These are phyloP conservation scores for Cladophialophora chaetospira DNA, from an alignment of 2,329 filamentous ascomycete genomes.

Conservation along the genomic window DNA sequence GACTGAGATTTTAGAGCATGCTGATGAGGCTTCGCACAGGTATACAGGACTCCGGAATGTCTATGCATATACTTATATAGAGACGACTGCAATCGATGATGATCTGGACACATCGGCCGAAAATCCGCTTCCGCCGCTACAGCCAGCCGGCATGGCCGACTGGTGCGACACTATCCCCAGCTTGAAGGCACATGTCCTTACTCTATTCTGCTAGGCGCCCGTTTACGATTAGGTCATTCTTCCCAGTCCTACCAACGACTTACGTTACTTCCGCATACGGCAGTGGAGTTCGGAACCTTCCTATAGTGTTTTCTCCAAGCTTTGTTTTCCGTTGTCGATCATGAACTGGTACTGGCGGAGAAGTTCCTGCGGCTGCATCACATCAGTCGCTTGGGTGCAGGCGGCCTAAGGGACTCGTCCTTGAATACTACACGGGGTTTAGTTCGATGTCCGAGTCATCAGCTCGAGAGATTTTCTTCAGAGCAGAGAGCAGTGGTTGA, in stretches of 20 bases:
- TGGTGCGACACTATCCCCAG: too few species aligned
- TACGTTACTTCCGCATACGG: too few species aligned
- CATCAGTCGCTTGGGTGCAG: not conserved
- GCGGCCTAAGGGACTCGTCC: not conserved
- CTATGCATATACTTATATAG: not conserved
- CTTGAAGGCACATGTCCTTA: too few species aligned
- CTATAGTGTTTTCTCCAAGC: too few species aligned
- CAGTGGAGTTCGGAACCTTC: too few species aligned
- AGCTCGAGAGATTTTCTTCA: not conserved
- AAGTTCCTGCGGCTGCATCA: not conserved
- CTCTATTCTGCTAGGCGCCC: too few species aligned
- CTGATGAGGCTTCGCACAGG: not conserved
- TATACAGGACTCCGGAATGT: not conserved
- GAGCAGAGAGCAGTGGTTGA: not conserved
- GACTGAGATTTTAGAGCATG: not conserved
- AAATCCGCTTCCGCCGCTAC: too few species aligned
- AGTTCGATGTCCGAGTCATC: not conserved
- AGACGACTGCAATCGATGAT: not conserved
- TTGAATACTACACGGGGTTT: not conserved
- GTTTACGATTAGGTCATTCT: too few species aligned
- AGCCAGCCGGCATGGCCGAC: too few species aligned
- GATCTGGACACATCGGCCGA: too few species aligned
- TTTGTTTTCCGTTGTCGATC: too few species aligned
- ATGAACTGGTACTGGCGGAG: not conserved
- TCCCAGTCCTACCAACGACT: too few species aligned